Conservation (phyloP, 331 rosid genomes). For the Phaseolus coccineus region DNA sequence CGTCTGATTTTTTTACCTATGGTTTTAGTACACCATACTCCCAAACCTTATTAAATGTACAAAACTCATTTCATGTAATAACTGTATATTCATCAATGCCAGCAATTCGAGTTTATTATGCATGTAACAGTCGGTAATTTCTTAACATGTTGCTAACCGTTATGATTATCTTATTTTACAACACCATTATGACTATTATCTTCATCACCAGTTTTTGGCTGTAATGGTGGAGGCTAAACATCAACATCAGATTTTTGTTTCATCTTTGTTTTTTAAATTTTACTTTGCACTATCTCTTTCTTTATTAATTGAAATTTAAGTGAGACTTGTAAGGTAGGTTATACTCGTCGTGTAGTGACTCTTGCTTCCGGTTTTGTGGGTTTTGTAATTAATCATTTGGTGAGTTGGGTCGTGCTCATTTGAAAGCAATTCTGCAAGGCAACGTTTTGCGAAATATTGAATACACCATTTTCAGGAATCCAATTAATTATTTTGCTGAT, state of each 20-base stretch:
- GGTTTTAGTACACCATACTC: conserved; percentile 9
- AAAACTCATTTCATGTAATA: conserved; percentile 39
- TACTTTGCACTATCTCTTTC: not conserved
- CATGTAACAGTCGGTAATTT: not conserved
- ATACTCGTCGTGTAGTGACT: not conserved
- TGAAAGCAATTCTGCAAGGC: no score
- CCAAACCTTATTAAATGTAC: conserved; percentile 48
- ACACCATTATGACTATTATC: not conserved
- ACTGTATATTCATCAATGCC: conserved; percentile 10
- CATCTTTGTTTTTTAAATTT: no score
- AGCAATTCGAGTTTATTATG: not conserved
- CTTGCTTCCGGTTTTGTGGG: not conserved
- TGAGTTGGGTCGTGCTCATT: not conserved
- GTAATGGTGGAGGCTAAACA: not conserved
- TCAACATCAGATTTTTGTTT: not conserved
- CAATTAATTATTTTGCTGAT: not conserved
- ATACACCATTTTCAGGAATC: not conserved
- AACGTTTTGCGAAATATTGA: not conserved
- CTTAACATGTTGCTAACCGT: not conserved
- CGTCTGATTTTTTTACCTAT: not conserved
- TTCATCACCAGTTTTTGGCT: not conserved
- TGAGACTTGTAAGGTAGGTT: not conserved
- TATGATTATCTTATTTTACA: not conserved
- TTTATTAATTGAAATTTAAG: no score
- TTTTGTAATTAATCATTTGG: not conserved